Conservation (phyloP, 305 asterid species). For the Coffea humblotiana region DNA sequence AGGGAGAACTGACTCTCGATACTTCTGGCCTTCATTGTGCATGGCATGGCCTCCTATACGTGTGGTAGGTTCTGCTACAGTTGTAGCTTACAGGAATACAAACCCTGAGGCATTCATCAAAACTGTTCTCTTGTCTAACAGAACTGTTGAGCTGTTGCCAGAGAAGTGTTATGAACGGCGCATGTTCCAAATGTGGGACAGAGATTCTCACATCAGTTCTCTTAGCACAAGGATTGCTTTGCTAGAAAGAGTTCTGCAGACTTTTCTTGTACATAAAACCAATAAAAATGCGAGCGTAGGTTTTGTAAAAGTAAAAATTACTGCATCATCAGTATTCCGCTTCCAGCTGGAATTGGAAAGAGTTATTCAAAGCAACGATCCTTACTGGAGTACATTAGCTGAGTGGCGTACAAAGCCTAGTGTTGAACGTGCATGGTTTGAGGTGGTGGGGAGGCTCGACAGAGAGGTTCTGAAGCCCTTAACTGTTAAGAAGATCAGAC, state of each 20-base stretch:
- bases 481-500: conserved; percentile 49
- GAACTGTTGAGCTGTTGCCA: conserved; percentile 53
- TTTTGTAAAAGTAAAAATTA: conserved; percentile 44
- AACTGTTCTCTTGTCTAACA: conserved; percentile 35
- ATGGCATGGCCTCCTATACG: conserved; percentile 47
- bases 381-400: conserved; percentile 63
- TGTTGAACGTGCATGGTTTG: conserved; percentile 54
- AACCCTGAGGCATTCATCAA: conserved; percentile 48
- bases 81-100: conserved; percentile 52
- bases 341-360: conserved; percentile 70
- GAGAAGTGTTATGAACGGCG: conserved; percentile 52
- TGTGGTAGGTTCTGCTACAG: conserved; percentile 56
- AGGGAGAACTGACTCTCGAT: conserved; percentile 18
- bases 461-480: conserved; percentile 57
- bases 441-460: conserved; percentile 61
- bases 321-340: conserved; percentile 48
- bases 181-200: conserved; percentile 32
- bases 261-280: conserved; percentile 34
- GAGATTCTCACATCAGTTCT: conserved; percentile 32
- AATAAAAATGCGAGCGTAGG: conserved; percentile 28
- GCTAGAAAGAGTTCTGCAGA: conserved; percentile 43
- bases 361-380: conserved; percentile 48
- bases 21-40: conserved; percentile 45
- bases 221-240: conserved; percentile 39
- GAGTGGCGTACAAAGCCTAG: conserved; percentile 84